Evolutionary conservation across 208 protist genomes (phyloP), one percentile per base, ranked within the genome.

Genomic region (Crithidia mellificae): DNA sequence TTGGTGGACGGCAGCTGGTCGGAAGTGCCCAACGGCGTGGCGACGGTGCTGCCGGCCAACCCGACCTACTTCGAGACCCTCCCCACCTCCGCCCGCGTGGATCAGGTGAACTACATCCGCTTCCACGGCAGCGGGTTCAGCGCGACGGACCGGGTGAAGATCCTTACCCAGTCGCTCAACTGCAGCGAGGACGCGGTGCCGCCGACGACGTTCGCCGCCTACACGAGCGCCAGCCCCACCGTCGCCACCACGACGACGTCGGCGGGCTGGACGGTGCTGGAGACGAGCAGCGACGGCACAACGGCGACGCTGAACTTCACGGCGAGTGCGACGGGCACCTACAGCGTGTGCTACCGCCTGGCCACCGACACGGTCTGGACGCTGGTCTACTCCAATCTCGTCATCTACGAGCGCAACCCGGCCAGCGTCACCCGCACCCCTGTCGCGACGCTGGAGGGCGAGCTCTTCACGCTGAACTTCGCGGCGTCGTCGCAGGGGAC

Each of bases 401-500:
- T 59, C 53, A 84, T 96, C 68, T 44, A 61, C 39, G 62, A 78
- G 38, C 83, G 82, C 55, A 79, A 87, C 65, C 92, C 92, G 7
- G 34, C 56, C 25, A 25, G 20, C n/a, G 80, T 95, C 39, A 70
- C 49, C 3, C 69, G 81, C 61, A 86, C 72, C 1, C 88, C 91
- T 12, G 64, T 78, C 38, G 61, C 66, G 22, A 68, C 80, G 1
- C 70, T 91, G 17, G 87, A 95, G 43, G 84, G 87, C 38, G 89
- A 96, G 64, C 74, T 94, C 32, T 95, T 96, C 70, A 94, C 92
- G 68, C 63, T 95, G 20, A 70, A 88, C 58, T 95, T 95, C 63
- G 83, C 62, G 12, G 59, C 64, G 22, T 70, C 44, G 12, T 58
- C 47, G 25, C 20, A 61, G 27, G 67, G 68, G 27, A 58, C 47